Evolutionary conservation across 306 rosid species (phyloP).

Genomic region (Arachis stenosperma): DNA sequence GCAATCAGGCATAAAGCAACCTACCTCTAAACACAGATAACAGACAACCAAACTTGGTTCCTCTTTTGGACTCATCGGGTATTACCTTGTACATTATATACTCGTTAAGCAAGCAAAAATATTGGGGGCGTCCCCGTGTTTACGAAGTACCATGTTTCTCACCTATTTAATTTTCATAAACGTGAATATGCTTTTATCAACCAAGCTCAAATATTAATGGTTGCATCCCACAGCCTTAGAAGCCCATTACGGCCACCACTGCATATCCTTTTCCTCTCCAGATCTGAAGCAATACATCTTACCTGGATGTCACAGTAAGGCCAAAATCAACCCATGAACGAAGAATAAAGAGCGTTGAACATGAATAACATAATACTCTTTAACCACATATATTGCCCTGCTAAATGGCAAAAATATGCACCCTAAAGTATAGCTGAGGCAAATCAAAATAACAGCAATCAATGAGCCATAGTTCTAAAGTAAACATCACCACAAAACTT

Average conservation of each 20-base stretch:
- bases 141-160: constrained; percentile 29
- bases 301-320: constrained; percentile 57
- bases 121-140: constrained; percentile 15
- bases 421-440: constrained; percentile 1
- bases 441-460: constrained; percentile 21
- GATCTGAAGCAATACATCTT: constrained; percentile 81
- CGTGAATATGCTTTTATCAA: constrained; percentile 19
- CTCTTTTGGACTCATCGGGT: constrained; percentile 26
- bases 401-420: constrained; percentile 17
- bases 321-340: constrained; percentile 37
- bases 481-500: constrained; percentile 12
- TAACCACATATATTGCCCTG: constrained; percentile 29
- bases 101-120: constrained; percentile 35
- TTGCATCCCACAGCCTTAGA: constrained; percentile 98
- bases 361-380: constrained; percentile 5
- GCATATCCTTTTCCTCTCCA: constrained; percentile 97
- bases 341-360: constrained; percentile 16
- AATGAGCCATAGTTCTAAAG: not conserved
- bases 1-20: constrained; percentile 11
- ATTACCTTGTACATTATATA: constrained; percentile 37
- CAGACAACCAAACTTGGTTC: constrained; percentile 30
- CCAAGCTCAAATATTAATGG: constrained; percentile 72
- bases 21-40: constrained; percentile 32
- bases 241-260: constrained; percentile 96
- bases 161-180: constrained; percentile 31